Percentiles rank a stretch among this genome's conserved stretches.
Evolutionary conservation across 495 filamentous ascomycete genomes (phyloP).

Genomic region (Aspergillus taichungensis): DNA sequence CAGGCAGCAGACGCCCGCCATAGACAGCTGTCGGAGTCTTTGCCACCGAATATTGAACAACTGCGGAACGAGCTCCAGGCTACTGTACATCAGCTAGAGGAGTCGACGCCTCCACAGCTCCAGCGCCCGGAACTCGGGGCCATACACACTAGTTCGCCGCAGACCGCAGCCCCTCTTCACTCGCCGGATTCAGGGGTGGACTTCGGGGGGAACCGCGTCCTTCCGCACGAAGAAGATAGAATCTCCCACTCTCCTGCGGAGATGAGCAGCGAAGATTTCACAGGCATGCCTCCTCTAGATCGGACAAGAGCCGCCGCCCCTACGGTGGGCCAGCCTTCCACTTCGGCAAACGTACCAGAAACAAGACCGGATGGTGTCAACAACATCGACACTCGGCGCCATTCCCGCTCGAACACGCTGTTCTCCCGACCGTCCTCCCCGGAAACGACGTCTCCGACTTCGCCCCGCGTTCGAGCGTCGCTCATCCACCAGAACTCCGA

Average conservation of each 20-base stretch:
- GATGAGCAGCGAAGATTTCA: slow-evolving; percentile 26
- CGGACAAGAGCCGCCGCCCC: slow-evolving; percentile 15
- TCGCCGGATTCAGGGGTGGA: slow-evolving; percentile 7
- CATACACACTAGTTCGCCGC: not conserved
- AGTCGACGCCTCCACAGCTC: not conserved
- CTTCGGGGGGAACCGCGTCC: slow-evolving; percentile 17
- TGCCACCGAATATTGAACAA: slow-evolving; percentile 22
- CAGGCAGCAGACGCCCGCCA: slow-evolving; percentile 7
- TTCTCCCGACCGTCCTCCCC: slow-evolving; percentile 36
- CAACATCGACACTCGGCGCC: slow-evolving; percentile 15
- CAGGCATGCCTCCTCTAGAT: slow-evolving; percentile 22
- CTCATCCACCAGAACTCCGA: slow-evolving; percentile 39
- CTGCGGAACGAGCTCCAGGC: slow-evolving; percentile 25
- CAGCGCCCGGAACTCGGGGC: not conserved
- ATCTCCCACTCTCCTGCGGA: slow-evolving; percentile 32
- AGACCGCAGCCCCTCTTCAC: slow-evolving; percentile 3
- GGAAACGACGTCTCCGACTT: slow-evolving; percentile 35
- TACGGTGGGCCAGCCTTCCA: slow-evolving; percentile 9
- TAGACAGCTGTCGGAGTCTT: slow-evolving; percentile 19
- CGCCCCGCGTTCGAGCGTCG: slow-evolving; percentile 37
- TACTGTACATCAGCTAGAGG: slow-evolving; percentile 3
- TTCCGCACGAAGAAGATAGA: slow-evolving; percentile 29
- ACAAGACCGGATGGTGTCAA: slow-evolving; percentile 5
- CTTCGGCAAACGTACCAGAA: slow-evolving; percentile 5
- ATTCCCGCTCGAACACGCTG: slow-evolving; percentile 34